phyloP scores from a whole-genome alignment of 2,329 filamentous ascomycete species.

The Nigrospora sphaerica region DNA sequence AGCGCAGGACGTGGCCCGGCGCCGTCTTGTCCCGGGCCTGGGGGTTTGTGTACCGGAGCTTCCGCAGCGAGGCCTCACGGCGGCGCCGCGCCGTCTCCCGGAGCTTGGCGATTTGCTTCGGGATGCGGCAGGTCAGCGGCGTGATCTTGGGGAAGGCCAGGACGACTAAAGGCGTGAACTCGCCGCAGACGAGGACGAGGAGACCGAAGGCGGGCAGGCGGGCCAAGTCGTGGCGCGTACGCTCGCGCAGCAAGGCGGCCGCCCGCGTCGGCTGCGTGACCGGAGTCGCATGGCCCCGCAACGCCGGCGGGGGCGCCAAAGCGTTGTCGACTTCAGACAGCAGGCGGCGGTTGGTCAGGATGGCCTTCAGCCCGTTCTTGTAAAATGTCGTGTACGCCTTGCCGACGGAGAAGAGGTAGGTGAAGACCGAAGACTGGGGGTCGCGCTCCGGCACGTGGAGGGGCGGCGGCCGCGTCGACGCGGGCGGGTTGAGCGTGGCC shows the following conservation, averaged over 20 bases:
- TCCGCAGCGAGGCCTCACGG: conserved; percentile 40
- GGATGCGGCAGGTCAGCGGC: conserved; percentile 77
- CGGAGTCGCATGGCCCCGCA: conserved; percentile 35
- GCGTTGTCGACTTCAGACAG: conserved; percentile 33
- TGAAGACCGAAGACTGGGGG: conserved; percentile 33
- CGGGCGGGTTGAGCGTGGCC: conserved; percentile 60
- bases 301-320: conserved; percentile 18
- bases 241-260: conserved; percentile 62
- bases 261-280: conserved; percentile 47
- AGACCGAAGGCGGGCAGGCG: conserved; percentile 73
- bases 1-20: conserved; percentile 17
- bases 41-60: conserved; percentile 24
- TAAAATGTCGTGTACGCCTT: conserved; percentile 80
- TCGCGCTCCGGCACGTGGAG: conserved; percentile 55
- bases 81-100: conserved; percentile 45
- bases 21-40: neutral
- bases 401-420: conserved; percentile 56
- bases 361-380: conserved; percentile 72
- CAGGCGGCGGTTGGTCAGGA: conserved; percentile 59
- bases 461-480: conserved; percentile 63
- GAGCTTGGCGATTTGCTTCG: conserved; percentile 59
- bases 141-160: conserved; percentile 63
- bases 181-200: conserved; percentile 71
- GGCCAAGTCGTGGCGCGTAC: conserved; percentile 65
- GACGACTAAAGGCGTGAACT: conserved; percentile 78